Evolutionary conservation across 139 green algal species (phyloP).

Genomic region (Coelastrella sp.): DNA sequence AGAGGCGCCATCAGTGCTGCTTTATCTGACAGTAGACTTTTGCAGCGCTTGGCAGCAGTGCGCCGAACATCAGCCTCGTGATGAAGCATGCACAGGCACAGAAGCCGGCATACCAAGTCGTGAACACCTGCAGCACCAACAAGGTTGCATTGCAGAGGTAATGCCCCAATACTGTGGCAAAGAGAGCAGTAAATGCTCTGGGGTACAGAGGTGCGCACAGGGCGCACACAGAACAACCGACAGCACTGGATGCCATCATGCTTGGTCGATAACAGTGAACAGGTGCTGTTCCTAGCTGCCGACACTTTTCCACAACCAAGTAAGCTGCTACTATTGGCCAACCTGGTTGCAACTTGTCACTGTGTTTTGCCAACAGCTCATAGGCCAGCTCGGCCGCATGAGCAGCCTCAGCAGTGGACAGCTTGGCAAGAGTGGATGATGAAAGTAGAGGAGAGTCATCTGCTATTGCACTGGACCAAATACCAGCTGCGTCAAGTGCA

Average conservation of each 20-base stretch:
- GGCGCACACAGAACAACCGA: too few species aligned
- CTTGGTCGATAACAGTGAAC: too few species aligned
- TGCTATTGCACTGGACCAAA: conserved; percentile 55
- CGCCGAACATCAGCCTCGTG: conserved; percentile 15
- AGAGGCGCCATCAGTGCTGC: conserved; percentile 12
- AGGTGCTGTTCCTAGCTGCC: not conserved
- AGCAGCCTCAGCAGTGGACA: conserved; percentile 65
- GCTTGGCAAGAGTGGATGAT: conserved; percentile 57
- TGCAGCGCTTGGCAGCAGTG: not conserved
- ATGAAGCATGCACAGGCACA: conserved; percentile 41
- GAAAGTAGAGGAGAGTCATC: conserved; percentile 68
- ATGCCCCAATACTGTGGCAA: too few species aligned
- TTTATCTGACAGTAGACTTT: not conserved
- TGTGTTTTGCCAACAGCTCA: conserved; percentile 49
- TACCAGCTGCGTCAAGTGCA: conserved; percentile 52
- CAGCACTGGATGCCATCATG: too few species aligned
- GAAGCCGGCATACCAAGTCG: not conserved
- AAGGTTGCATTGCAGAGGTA: too few species aligned
- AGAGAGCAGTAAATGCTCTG: too few species aligned
- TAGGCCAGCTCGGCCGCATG: conserved; percentile 44
- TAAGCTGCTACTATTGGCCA: not conserved
- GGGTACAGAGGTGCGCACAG: too few species aligned
- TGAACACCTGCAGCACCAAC: not conserved
- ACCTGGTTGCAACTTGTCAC: conserved; percentile 18
- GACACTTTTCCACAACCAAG: not conserved